These are phyloP conservation scores for Dactylella cylindrospora DNA, from an alignment of 2,329 filamentous ascomycete species.

Conservation along the genomic window DNA sequence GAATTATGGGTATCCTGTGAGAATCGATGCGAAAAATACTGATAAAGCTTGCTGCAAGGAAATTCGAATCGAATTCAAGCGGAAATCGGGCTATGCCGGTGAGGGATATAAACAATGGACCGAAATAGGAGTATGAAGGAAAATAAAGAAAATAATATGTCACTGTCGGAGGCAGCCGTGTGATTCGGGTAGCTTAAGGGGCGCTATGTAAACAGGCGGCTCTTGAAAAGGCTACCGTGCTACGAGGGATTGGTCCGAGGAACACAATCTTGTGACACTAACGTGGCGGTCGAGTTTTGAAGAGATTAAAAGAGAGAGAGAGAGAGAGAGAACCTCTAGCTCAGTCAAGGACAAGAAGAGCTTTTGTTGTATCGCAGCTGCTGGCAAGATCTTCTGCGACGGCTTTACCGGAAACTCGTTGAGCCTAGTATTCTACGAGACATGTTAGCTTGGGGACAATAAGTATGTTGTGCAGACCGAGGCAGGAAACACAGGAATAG, in stretches of 20 bases:
- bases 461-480: no score
- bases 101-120: conserved; percentile 1
- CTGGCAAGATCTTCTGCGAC: no score
- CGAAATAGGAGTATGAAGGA: conserved; percentile 17
- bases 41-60: conserved; percentile 9
- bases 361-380: no score
- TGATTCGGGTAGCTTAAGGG: background rate
- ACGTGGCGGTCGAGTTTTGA: no score
- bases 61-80: conserved; percentile 4
- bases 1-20: conserved; percentile 37
- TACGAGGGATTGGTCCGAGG: conserved; percentile 11
- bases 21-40: conserved; percentile 40
- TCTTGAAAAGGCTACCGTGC: conserved; percentile 13
- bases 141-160: conserved; percentile 13
- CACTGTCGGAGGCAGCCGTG: conserved; percentile 5
- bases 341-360: no score
- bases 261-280: conserved; percentile 32
- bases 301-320: no score
- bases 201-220: conserved; percentile 32
- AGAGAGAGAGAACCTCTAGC: no score
- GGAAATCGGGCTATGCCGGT: background rate
- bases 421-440: no score
- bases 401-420: no score
- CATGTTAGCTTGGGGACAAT: no score
- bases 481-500: no score